Evolutionary conservation across 371 early-diverging fungal species (phyloP), one percentile per base, ranked within the genome.

Genomic region (Lichtheimia ornata): DNA sequence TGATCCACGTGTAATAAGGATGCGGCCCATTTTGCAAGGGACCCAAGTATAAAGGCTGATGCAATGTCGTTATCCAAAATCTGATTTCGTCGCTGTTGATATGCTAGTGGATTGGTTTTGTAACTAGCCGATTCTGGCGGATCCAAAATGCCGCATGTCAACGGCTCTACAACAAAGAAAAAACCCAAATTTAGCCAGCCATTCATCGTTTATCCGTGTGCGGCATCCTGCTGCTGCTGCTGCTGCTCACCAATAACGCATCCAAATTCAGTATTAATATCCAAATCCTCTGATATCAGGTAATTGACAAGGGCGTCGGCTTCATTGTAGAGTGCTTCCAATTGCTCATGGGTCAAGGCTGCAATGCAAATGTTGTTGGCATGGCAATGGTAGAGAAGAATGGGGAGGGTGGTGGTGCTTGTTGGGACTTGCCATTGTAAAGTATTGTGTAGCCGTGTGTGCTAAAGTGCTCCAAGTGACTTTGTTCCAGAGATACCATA

Each of bases 231-330:
- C 35, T 35, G 9, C 35, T 35, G 11, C 35, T 35, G 9, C 35
- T 35, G 35, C 35, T 35, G 7, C 35, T 35, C 35, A 81, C 81
- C 81, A 41, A 86, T 55, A 22, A 86, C 70, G 49, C 85, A 82
- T 7, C 86, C 86, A 61, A 82, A 70, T 62, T 77, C 66, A 3
- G 56, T 41, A 17, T 73, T 67, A 9, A 84, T 63, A 56, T 86
- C 85, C 41, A 50, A 50, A 5, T 74, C 80, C 64, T 60, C 74
- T 50, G 69, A 68, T 74, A 77, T 71, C 53, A 74, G 57, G 70
- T 81, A 64, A 64, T 86, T 86, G n/a, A 64, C 54, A 15, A 86
- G 67, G 9, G 55, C 50, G 56, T 84, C 79, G 1, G 86, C 77
- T 63, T 86, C 86, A 17, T 74, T 63, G 54, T 68, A 59, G 12